Evolutionary conservation across 2,329 filamentous ascomycete species (phyloP), one percentile per base, ranked within the genome.

Genomic region (Ascochyta fabae): DNA sequence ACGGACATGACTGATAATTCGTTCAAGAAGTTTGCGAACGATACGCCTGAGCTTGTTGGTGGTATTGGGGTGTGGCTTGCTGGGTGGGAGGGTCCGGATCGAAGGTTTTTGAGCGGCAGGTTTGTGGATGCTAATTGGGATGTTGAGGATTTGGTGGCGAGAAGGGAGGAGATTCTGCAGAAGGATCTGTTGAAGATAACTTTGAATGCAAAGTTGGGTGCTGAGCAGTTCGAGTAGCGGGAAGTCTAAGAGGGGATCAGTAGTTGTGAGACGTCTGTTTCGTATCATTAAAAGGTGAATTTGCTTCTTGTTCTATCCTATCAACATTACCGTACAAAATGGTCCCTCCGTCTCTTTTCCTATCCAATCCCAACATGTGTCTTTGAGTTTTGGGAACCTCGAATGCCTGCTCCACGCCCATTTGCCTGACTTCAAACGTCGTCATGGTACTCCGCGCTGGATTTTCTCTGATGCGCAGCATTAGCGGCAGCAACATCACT

Each of bases 41-140:
- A 74, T 41, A 69, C 64, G 1, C 68, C 66, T 1, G 69, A 65
- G 50, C 51, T 75, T 2, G 61, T 69, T 10, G 72, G 68, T 27
- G 71, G 69, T 4, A 22, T 68, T 3, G 65, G 47, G 0, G 62
- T 72, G 2, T 73, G 69, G 69, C 58, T 73, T 24, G 62, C 61
- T 2, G 55, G 46, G 4, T 66, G 61, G 38, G 61, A 68, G 15
- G 58, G 67, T 13, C 62, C 56, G 3, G 54, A 56, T 36, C 45
- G 59, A 6, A 35, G 26, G 4, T 73, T 72, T 22, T 36, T 73
- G 13, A 69, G 57, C 46, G 70, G 70, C 1, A 62, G 61, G 43
- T 69, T 65, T 41, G 52, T 74, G 8, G 48, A 45, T 31, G 54
- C 57, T 1, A 70, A 73, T 43, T 75, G 69, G 72, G 61, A 61